A percentile compares a stretch with the other conserved stretches of the same genome.
phyloP scores from a whole-genome alignment of 495 filamentous ascomycete species.

The Bryoglossum gracile region DNA sequence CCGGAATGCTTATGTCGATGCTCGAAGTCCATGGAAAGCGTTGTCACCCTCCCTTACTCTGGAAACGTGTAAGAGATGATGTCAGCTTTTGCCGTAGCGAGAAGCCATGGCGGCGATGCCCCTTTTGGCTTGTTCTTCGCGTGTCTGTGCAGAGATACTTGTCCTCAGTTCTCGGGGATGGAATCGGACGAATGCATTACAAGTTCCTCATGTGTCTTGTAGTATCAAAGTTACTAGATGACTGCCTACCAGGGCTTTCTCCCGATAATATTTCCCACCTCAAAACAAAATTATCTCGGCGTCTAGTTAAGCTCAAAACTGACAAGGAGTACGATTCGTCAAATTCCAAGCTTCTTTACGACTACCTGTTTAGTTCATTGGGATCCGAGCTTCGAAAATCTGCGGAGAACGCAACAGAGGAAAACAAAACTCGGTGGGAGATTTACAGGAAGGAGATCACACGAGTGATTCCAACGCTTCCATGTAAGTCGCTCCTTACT shows the following conservation, averaged over 20 bases:
- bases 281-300: constrained; percentile 50
- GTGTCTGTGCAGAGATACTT: constrained; percentile 46
- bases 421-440: neutral
- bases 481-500: neutral
- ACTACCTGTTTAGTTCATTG: constrained; percentile 33
- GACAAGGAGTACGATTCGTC: constrained; percentile 21
- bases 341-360: constrained; percentile 7
- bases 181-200: constrained; percentile 45
- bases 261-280: constrained; percentile 24
- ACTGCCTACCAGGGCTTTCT: constrained; percentile 24
- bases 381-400: neutral
- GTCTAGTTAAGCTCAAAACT: constrained; percentile 51
- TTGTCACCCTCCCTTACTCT: constrained; percentile 19
- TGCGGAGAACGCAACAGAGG: neutral
- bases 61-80: constrained; percentile 45
- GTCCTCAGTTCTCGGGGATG: constrained; percentile 34
- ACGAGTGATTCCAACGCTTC: neutral
- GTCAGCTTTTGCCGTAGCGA: constrained; percentile 29
- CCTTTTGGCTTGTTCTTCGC: constrained; percentile 53
- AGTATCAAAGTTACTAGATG: constrained; percentile 36
- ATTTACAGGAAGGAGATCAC: neutral
- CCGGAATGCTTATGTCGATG: constrained; percentile 41
- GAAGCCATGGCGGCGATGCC: constrained; percentile 23
- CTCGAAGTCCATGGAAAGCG: constrained; percentile 36
- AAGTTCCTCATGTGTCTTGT: constrained; percentile 47